phyloP scores from a whole-genome alignment of 2,329 filamentous ascomycete species.

The Fusarium guadeloupense region DNA sequence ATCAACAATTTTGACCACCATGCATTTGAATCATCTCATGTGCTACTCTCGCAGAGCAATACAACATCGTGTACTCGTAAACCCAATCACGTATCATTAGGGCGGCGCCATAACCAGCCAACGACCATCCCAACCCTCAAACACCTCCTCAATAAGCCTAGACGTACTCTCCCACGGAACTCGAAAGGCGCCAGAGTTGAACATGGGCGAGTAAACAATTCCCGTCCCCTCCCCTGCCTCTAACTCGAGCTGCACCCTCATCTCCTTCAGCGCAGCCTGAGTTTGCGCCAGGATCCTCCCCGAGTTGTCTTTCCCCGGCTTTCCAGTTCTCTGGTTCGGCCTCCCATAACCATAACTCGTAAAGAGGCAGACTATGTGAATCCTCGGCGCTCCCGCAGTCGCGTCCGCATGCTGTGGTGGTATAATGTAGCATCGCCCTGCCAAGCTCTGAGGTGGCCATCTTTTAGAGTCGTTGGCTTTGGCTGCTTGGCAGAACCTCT shows the following conservation, averaged over 20 bases:
- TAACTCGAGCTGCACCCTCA: conserved; percentile 15
- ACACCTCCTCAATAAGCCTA: conserved; percentile 22
- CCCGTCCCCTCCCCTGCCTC: accelerated
- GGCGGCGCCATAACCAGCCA: conserved; percentile 38
- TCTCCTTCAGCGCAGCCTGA: conserved; percentile 8
- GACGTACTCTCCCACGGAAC: conserved; percentile 30
- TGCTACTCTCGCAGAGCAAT: too few relatives aligned
- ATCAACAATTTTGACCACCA: too few relatives aligned
- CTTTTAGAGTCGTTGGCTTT: conserved; percentile 11
- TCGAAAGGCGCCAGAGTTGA: conserved; percentile 32
- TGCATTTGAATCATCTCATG: too few relatives aligned
- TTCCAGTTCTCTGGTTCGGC: conserved; percentile 15
- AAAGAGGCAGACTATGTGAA: conserved; percentile 31
- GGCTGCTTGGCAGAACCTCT: conserved; percentile 36
- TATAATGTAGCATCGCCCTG: conserved; percentile 44
- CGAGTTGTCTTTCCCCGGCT: conserved; percentile 23
- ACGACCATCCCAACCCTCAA: conserved; percentile 15
- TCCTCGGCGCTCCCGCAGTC: conserved; percentile 29
- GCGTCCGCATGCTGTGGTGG: conserved; percentile 40
- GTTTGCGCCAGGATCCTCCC: conserved; percentile 31
- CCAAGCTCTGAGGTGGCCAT: conserved; percentile 35
- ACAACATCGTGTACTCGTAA: too few relatives aligned
- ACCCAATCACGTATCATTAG: not conserved
- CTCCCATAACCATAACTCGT: conserved; percentile 36
- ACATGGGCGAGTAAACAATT: conserved; percentile 32